Conservation (phyloP, 176 grass and related monocot species). For the Avena sativa region DNA sequence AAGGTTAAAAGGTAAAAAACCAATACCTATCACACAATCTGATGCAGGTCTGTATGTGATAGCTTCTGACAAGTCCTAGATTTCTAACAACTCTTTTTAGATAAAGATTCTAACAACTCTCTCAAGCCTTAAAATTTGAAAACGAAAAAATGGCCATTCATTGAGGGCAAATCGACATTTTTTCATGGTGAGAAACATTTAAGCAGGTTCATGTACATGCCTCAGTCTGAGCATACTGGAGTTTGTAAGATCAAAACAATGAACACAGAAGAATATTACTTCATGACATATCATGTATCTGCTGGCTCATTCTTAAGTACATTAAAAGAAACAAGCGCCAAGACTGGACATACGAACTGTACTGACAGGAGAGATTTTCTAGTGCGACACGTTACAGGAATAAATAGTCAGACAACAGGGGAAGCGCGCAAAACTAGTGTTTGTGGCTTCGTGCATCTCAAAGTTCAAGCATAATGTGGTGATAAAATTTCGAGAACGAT, state of each 20-base stretch:
- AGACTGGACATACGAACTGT: slow-evolving; percentile 5
- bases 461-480: slow-evolving; percentile 49
- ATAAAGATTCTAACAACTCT: background rate
- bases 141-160: too few relatives aligned
- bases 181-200: background rate
- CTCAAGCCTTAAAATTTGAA: slow-evolving; percentile 21
- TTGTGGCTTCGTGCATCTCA: slow-evolving; percentile 30
- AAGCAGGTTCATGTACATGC: background rate
- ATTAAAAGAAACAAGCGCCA: slow-evolving; percentile 7
- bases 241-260: background rate
- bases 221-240: background rate
- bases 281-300: slow-evolving; percentile 10
- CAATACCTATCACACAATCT: slow-evolving; percentile 14
- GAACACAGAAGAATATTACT: slow-evolving; percentile 17
- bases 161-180: background rate
- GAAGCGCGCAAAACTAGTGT: slow-evolving; percentile 17
- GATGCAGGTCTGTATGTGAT: background rate
- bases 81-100: background rate
- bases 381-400: slow-evolving; percentile 35
- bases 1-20: background rate
- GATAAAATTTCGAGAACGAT: slow-evolving; percentile 48
- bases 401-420: slow-evolving; percentile 34
- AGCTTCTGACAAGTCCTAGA: slow-evolving; percentile 6
- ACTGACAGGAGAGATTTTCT: slow-evolving; percentile 8
- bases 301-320: slow-evolving; percentile 35